Evolutionary conservation across 345 rosid species (phyloP).

Genomic region (Brassica incana): DNA sequence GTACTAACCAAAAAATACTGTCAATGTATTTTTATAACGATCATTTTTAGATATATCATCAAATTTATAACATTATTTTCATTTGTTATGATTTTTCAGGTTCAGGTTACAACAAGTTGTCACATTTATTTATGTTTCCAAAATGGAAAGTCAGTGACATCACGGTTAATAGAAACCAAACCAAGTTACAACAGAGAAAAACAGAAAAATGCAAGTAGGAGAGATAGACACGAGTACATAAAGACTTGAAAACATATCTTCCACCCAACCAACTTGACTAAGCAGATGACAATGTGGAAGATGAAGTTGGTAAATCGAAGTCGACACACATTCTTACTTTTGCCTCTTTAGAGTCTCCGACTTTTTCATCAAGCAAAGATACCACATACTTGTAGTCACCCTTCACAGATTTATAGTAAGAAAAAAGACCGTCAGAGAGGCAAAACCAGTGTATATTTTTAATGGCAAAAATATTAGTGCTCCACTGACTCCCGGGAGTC

Average conservation of each 20-base stretch:
- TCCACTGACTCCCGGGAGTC: not conserved
- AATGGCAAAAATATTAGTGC: not conserved
- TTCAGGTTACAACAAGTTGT: not conserved
- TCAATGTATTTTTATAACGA: not conserved
- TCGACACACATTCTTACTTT: conserved; percentile 1
- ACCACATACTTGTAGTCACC: not conserved
- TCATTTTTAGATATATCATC: no score
- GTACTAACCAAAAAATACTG: not conserved
- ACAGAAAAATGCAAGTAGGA: not conserved
- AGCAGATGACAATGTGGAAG: not conserved
- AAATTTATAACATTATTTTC: not conserved
- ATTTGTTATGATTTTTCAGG: not conserved
- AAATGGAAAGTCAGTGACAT: not conserved
- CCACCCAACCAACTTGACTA: not conserved
- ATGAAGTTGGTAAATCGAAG: conserved; percentile 1
- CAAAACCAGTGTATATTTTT: not conserved
- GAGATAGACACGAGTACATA: not conserved
- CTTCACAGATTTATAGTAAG: not conserved
- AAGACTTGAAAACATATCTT: not conserved
- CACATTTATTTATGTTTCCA: not conserved
- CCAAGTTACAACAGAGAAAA: not conserved
- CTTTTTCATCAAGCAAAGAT: not conserved
- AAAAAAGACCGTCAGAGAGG: not conserved
- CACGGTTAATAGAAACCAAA: not conserved
- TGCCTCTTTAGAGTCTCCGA: not conserved